Evolutionary conservation across 179 eudicot genomes (phyloP), one percentile per base, ranked within the genome.

Genomic region (Corrigiola litoralis): DNA sequence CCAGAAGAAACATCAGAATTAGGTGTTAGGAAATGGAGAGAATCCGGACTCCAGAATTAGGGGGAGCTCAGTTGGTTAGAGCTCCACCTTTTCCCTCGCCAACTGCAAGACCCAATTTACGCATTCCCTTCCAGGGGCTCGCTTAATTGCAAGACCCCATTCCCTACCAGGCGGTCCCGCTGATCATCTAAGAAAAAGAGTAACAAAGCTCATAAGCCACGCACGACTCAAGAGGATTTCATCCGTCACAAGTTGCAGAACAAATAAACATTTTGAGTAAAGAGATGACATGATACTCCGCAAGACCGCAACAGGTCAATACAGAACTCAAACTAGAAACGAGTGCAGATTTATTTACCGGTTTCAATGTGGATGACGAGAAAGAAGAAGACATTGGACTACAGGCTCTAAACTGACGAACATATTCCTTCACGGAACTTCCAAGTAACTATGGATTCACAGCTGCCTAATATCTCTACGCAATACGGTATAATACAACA

Each of bases 371-470:
- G 48, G 36, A 20, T 12, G 11, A 17, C 40, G 58, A 58, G 12
- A 17, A 27, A 3, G n/a, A 33, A 31, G 12, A 25, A 34, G 52
- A 66, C 71, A 72, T 42, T 13, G 23, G 18, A 32, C 60, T 47
- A 40, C 59, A 24, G 20, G 1, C 0, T 1, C 17, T 20, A 32
- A 50, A 29, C 33, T 59, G 66, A n/a, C 57, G 13, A 34, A 34
- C 37, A 33, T 40, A 51, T 29, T 2, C 21, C 42, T n/a, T n/a
- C 42, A 47, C 9, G 8, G n/a, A 23, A n/a, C n/a, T n/a, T n/a
- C n/a, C n/a, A n/a, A n/a, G n/a, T 29, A 40, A 14, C 17, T 66
- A 58, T 58, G 61, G 29, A 44, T 34, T 47, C 18, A 64, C 72
- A 58, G 37, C 46, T 61, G 6, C 49, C 57, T 46, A 67, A 34